phyloP scores from a whole-genome alignment of 2,329 filamentous ascomycete genomes.

The Colletotrichum cuscutae region DNA sequence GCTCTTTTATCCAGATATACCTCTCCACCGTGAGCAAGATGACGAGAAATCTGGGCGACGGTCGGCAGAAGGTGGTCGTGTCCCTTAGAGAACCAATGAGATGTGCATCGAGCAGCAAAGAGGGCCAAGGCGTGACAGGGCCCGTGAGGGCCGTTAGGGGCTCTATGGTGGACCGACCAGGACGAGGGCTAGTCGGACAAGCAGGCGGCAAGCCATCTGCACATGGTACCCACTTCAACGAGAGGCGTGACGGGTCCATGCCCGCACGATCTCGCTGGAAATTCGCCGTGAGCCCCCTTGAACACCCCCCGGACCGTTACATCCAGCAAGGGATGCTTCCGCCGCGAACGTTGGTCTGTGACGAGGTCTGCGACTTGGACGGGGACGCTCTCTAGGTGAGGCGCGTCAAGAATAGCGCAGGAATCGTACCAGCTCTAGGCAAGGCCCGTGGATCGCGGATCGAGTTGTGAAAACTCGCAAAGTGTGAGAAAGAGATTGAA shows the following conservation, averaged over 20 bases:
- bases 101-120: slow-evolving; percentile 15
- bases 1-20: slow-evolving; percentile 6
- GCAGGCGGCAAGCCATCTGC: slow-evolving; percentile 33
- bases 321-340: slow-evolving; percentile 33
- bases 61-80: slow-evolving; percentile 23
- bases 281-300: slow-evolving; percentile 34
- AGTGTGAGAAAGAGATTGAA: neutral
- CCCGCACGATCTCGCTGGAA: slow-evolving; percentile 35
- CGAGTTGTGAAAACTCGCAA: neutral
- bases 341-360: slow-evolving; percentile 29
- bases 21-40: slow-evolving; percentile 22
- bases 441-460: neutral
- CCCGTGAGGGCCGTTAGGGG: slow-evolving; percentile 15
- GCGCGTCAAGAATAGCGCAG: slow-evolving; percentile 28
- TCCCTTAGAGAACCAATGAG: slow-evolving; percentile 22
- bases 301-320: slow-evolving; percentile 30
- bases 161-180: slow-evolving; percentile 29
- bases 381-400: slow-evolving; percentile 15
- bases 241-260: slow-evolving; percentile 25
- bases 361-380: slow-evolving; percentile 30
- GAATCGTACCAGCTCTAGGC: slow-evolving; percentile 9
- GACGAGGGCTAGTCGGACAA: slow-evolving; percentile 23
- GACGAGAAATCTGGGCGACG: slow-evolving; percentile 30
- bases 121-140: slow-evolving; percentile 29
- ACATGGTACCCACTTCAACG: slow-evolving; percentile 25